phyloP scores from a whole-genome alignment of 2,329 filamentous ascomycete genomes.

The Pseudopithomyces chartarum region DNA sequence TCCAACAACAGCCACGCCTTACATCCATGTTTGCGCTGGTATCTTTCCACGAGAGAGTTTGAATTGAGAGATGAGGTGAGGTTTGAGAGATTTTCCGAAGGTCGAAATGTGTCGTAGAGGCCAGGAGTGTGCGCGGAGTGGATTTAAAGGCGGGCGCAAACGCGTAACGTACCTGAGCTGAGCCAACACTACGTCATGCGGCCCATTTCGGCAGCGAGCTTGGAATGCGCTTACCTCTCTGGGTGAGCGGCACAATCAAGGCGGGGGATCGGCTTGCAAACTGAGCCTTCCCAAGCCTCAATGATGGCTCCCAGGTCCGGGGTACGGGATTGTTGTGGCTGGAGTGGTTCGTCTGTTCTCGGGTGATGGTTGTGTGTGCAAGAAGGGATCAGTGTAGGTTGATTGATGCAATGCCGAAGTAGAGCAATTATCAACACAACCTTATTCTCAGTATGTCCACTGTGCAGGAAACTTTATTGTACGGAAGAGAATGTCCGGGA shows the following conservation, averaged over 20 bases:
- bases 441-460: no score
- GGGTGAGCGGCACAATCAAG: not conserved
- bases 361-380: not conserved
- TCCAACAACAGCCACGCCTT: not conserved
- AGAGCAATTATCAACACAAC: not conserved
- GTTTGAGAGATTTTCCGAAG: not conserved
- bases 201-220: conserved; percentile 2
- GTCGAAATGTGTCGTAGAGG: not conserved
- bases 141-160: conserved; percentile 6
- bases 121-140: not conserved
- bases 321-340: not conserved
- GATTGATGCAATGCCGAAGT: not conserved
- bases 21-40: conserved; percentile 13
- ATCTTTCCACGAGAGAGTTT: not conserved
- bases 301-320: not conserved
- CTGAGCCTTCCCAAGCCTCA: conserved; percentile 1
- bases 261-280: conserved; percentile 3
- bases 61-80: conserved; percentile 4
- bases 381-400: not conserved
- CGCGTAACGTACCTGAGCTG: not conserved
- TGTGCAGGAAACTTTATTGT: no score
- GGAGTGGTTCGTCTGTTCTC: not conserved
- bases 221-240: conserved; percentile 4
- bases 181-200: conserved; percentile 7
- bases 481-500: no score